phyloP scores from a whole-genome alignment of 441 rosid genomes.

The Populus trichocarpa region DNA sequence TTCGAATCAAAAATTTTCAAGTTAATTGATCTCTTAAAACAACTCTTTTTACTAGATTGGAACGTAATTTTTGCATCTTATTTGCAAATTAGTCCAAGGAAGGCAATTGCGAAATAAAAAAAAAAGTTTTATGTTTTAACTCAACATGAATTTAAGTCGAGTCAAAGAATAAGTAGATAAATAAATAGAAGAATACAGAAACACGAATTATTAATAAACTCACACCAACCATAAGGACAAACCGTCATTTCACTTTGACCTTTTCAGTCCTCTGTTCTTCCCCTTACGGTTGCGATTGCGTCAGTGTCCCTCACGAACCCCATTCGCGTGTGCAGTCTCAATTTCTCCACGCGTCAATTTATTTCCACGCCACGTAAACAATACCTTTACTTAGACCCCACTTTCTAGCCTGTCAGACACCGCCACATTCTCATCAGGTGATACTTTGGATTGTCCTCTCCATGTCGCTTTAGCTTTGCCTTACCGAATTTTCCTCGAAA shows the following conservation, averaged over 20 bases:
- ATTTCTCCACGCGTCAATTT: not conserved
- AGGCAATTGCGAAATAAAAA: not conserved
- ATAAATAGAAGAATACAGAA: not conserved
- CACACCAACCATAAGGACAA: not conserved
- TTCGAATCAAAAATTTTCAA: no score
- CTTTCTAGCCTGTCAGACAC: not conserved
- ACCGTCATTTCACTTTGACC: conserved; percentile 1
- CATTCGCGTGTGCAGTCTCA: not conserved
- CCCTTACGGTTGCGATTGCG: conserved; percentile 19
- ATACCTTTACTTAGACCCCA: not conserved
- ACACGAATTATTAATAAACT: not conserved
- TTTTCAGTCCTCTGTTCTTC: not conserved
- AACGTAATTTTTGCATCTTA: no score
- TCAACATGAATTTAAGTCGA: not conserved
- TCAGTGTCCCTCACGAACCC: not conserved
- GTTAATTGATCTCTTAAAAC: no score
- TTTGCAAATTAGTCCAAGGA: not conserved
- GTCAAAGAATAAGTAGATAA: not conserved
- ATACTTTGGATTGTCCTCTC: not conserved
- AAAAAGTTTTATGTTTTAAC: not conserved
- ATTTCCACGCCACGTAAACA: not conserved
- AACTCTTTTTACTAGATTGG: no score
- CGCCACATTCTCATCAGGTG: not conserved
- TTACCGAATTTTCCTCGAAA: not conserved
- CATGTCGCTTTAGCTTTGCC: not conserved